These are phyloP conservation scores for Rhodotorula graminis DNA, from an alignment of 768 basidiomycete genomes.

Conservation along the genomic window DNA sequence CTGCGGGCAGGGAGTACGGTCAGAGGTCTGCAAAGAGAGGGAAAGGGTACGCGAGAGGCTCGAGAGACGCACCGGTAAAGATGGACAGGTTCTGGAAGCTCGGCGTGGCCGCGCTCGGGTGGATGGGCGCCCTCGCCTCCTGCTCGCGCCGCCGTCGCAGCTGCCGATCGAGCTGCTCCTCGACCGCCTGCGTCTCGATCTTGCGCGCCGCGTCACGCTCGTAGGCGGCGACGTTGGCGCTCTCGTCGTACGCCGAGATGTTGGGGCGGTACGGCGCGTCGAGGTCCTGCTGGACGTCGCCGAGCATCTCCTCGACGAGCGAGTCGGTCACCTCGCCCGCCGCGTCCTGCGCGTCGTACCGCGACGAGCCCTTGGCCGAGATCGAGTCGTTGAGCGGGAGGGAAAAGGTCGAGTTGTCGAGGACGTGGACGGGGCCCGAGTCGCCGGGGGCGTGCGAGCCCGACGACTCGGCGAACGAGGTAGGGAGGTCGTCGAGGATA, in stretches of 20 bases:
- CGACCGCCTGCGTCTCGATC: constrained; percentile 8
- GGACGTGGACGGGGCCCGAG: constrained; percentile 14
- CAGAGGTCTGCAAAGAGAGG: no score
- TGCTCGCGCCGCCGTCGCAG: constrained; percentile 34
- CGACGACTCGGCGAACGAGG: constrained; percentile 41
- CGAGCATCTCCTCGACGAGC: constrained; percentile 53
- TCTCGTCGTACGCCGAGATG: constrained; percentile 55
- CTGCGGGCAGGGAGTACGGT: not conserved
- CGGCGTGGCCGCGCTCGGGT: constrained; percentile 44
- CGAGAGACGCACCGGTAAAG: constrained; percentile 48
- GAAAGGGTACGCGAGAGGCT: not conserved
- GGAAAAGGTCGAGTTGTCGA: constrained; percentile 20
- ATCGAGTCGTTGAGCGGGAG: constrained; percentile 19
- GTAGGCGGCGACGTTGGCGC: constrained; percentile 41
- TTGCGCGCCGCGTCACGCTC: constrained; percentile 2
- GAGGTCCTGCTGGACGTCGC: constrained; percentile 50
- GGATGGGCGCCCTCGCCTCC: constrained; percentile 36
- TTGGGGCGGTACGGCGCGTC: constrained; percentile 57
- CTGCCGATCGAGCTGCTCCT: constrained; percentile 20
- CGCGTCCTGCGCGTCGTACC: constrained; percentile 43
- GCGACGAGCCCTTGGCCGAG: constrained; percentile 4
- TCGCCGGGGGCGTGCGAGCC: constrained; percentile 28
- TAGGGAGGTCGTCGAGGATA: constrained; percentile 3
- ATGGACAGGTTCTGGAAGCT: constrained; percentile 56
- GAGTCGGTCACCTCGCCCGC: constrained; percentile 37